Conservation (phyloP, 2,329 filamentous ascomycete genomes). For the Colletotrichum cuscutae region DNA sequence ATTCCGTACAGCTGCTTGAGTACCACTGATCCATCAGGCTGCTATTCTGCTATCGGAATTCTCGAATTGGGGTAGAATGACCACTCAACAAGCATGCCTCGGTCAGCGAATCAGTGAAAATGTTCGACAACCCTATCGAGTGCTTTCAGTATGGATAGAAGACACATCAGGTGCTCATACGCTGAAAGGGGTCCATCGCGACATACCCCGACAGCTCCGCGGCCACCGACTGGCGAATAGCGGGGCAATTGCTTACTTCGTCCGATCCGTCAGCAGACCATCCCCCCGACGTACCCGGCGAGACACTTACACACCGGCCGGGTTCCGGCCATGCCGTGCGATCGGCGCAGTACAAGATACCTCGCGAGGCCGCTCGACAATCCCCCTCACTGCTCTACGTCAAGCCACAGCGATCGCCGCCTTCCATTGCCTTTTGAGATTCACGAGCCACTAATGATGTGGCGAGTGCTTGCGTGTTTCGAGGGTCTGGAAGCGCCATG, state of each 20-base stretch:
- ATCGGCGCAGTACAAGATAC: constrained; percentile 20
- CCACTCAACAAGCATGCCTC: not conserved
- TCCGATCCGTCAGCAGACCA: not conserved
- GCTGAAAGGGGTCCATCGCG: not conserved
- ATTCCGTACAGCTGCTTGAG: not conserved
- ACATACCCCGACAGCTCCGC: not conserved
- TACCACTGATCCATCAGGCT: not conserved
- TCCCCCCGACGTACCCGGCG: not conserved
- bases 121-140: not conserved
- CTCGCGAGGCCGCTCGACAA: constrained; percentile 18
- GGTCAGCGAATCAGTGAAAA: not conserved
- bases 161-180: not conserved
- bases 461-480: constrained; percentile 35
- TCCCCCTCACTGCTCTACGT: constrained; percentile 1
- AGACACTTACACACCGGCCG: constrained; percentile 4
- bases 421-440: not conserved
- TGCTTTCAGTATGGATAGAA: not conserved
- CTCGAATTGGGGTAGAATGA: not conserved
- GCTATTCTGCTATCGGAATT: not conserved
- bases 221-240: constrained; percentile 11
- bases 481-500: constrained; percentile 16
- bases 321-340: constrained; percentile 16
- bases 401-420: constrained; percentile 32
- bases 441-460: constrained; percentile 18
- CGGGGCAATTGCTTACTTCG: not conserved